These are phyloP conservation scores for Alloteropsis angusta DNA, from an alignment of 202 grass and related monocot species.

Conservation along the genomic window DNA sequence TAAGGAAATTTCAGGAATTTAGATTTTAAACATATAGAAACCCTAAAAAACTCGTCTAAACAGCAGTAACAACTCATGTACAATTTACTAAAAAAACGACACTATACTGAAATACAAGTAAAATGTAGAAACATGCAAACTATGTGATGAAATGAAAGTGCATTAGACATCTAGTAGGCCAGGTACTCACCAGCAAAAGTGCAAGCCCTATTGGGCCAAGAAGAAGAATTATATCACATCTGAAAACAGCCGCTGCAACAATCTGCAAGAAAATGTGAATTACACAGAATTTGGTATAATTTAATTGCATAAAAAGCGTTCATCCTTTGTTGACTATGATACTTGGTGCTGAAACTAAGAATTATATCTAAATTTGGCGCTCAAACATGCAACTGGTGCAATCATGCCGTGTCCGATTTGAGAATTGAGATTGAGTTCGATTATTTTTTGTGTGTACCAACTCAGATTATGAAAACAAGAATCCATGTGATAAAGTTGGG, in stretches of 20 bases:
- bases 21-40: not conserved
- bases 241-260: conserved; percentile 72
- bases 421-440: not conserved
- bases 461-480: not conserved
- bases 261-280: conserved; percentile 51
- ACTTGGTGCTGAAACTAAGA: not conserved
- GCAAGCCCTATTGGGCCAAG: conserved; percentile 74
- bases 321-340: not conserved
- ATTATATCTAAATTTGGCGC: not conserved
- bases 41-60: not conserved
- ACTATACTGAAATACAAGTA: not conserved
- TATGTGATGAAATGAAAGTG: conserved; percentile 5
- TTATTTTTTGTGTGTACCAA: not conserved
- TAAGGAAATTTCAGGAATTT: not conserved
- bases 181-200: conserved; percentile 61
- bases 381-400: not conserved
- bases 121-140: not conserved
- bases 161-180: not conserved
- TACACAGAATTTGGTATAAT: not conserved
- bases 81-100: not conserved
- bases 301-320: not conserved
- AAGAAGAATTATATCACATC: conserved; percentile 87
- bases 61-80: not conserved
- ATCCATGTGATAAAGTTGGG: not conserved
- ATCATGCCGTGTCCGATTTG: not conserved